A percentile compares a stretch with the other conserved stretches of the same genome.
Evolutionary conservation across 1,139 yeast genomes (phyloP).

Genomic region (Hyphopichia pseudoburtonii): DNA sequence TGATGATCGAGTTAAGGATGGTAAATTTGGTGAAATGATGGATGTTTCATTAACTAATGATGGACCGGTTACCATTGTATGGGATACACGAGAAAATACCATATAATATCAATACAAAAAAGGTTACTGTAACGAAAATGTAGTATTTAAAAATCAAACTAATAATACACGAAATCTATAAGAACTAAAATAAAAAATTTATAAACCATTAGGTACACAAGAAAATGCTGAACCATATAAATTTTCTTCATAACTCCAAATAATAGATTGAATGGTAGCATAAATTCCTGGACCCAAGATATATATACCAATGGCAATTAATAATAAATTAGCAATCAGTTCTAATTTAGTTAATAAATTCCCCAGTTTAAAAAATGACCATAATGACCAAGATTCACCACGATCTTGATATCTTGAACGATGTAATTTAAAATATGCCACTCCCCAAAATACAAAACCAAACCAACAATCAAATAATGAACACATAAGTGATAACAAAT

Average conservation of each 20-base stretch:
- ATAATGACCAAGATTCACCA: constrained; percentile 11
- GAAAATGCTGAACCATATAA: constrained; percentile 51
- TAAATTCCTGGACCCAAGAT: constrained; percentile 61
- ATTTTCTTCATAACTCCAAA: constrained; percentile 46
- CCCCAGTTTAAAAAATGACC: constrained; percentile 19
- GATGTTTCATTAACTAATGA: constrained; percentile 83
- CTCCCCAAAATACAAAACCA: constrained; percentile 67
- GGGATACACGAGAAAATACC: constrained; percentile 54
- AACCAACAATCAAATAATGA: constrained; percentile 66
- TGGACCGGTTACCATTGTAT: constrained; percentile 75
- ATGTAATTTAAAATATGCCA: constrained; percentile 50
- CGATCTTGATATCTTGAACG: constrained; percentile 24
- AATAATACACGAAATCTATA: background rate
- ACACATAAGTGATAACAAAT: constrained; percentile 58
- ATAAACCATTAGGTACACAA: constrained; percentile 45
- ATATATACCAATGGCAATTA: constrained; percentile 49
- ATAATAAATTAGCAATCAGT: constrained; percentile 31
- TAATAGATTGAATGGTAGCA: constrained; percentile 54
- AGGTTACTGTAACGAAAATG: background rate
- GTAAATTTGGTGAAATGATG: constrained; percentile 97
- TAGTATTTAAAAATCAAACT: background rate
- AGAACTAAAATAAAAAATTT: constrained; percentile 7
- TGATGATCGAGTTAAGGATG: constrained; percentile 71
- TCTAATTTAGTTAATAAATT: constrained; percentile 26
- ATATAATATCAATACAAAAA: constrained; percentile 5